Evolutionary conservation across 768 basidiomycete genomes (phyloP), one percentile per base, ranked within the genome.

Genomic region (Macrocybe gigantea): DNA sequence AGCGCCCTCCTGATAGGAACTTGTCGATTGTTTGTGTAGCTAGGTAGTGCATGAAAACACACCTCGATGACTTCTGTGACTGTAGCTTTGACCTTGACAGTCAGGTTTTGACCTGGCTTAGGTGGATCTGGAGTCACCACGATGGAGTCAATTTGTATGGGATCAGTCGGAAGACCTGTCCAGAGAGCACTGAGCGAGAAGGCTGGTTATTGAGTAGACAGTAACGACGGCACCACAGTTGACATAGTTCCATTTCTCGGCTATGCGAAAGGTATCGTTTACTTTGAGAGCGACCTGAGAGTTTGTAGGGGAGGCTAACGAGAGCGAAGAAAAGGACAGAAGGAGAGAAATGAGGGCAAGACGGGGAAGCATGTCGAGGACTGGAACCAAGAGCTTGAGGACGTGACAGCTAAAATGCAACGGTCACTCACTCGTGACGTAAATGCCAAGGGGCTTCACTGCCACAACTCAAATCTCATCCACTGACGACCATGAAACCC

Each of bases 41-140:
- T 41, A 9, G 34, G 32, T 4, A 38, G 36, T 38, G 11, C 2
- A 2, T 38, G 11, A 14, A 10, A 31, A 45, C 70, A 30, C 51
- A 94, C 94, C 71, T 87, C 74, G 52, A 98, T 81, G 5, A 56
- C 62, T 47, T 82, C 64, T 6, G 63, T 55, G 2, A 83, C 87
- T 2, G 56, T 60, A 3, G 83, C 95, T 5, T 70, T 70, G 12
- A 88, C 94, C 4, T 68, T 84, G 52, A 99, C 85, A n/a, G 91
- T 94, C 57, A 99, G 67, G 55, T 92, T 77, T 60, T 89, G 56
- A 4, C 96, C 96, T 4, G 93, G 90, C 56, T 80, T 62, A 1
- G 96, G 96, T 32, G 95, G 94, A 59, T 97, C 91, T 0, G 96
- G 96, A 11, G 68, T 75, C 35, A 97, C 71, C 2, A 60, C 48